phyloP scores from a whole-genome alignment of 768 basidiomycete genomes.

The Mycena sanguinolenta region DNA sequence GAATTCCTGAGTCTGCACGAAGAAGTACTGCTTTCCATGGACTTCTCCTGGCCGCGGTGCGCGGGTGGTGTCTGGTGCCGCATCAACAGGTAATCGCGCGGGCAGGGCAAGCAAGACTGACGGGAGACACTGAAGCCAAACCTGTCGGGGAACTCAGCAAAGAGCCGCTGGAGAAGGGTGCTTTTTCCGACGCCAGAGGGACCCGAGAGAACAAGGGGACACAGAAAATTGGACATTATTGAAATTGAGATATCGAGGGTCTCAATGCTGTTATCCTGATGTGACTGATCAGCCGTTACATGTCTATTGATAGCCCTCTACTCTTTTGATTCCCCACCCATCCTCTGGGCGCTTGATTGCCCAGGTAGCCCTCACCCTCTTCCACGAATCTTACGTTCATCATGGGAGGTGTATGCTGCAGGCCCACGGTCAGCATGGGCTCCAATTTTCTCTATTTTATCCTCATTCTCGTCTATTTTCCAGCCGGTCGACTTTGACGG shows the following conservation, averaged over 20 bases:
- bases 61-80: conserved; percentile 86
- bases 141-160: conserved; percentile 82
- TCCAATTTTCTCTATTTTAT: background rate
- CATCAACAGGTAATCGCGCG: conserved; percentile 29
- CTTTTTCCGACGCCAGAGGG: conserved; percentile 97
- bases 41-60: conserved; percentile 84
- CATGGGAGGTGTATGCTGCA: conserved; percentile 80
- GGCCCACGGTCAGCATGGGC: conserved; percentile 64
- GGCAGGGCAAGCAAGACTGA: conserved; percentile 52
- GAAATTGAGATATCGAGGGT: no score
- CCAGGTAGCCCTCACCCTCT: background rate
- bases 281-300: background rate
- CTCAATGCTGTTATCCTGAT: background rate
- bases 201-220: conserved; percentile 90
- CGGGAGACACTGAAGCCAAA: conserved; percentile 97
- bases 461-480: conserved; percentile 21
- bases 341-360: conserved; percentile 18
- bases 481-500: conserved; percentile 96
- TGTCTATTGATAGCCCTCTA: background rate
- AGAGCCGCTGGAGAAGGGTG: conserved; percentile 87
- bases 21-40: conserved; percentile 90
- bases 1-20: conserved; percentile 81
- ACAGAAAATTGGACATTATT: conserved; percentile 55
- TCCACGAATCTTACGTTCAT: conserved; percentile 27
- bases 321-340: conserved; percentile 14